phyloP scores from a whole-genome alignment of 2,329 filamentous ascomycete species.

The Verticillium longisporum region DNA sequence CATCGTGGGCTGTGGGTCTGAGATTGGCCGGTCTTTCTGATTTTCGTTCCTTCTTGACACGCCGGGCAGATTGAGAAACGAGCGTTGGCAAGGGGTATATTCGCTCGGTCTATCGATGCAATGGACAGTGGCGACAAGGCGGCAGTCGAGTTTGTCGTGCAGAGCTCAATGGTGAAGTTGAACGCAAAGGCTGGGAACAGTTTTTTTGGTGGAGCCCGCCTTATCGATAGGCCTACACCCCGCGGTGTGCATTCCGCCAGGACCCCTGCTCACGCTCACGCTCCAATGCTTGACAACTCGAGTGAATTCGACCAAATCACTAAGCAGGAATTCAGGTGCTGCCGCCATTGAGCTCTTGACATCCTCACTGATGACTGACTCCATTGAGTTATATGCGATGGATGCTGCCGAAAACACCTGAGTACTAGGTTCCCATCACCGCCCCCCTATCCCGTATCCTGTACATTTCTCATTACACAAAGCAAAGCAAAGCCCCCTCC shows the following conservation, averaged over 20 bases:
- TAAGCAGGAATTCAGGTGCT: no score
- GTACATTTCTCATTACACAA: neutral
- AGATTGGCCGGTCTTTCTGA: neutral
- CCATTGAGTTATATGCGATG: neutral
- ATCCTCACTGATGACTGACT: neutral
- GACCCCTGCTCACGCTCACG: neutral
- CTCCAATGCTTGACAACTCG: neutral
- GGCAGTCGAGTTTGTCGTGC: neutral
- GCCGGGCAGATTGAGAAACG: neutral
- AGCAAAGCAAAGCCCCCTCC: neutral
- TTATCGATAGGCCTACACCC: conserved; percentile 4
- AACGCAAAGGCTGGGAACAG: neutral
- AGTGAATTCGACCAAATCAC: no score
- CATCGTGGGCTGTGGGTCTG: conserved; percentile 20
- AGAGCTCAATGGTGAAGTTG: neutral
- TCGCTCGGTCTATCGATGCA: neutral
- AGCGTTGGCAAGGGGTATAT: neutral
- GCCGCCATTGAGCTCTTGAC: neutral
- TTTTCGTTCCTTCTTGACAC: neutral
- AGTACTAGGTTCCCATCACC: neutral
- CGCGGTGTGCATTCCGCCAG: neutral
- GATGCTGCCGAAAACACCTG: neutral
- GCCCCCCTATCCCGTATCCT: neutral
- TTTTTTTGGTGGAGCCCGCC: neutral
- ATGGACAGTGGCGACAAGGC: neutral